Conservation (phyloP, 176 grass and related monocot species). For the bread wheat (Triticum aestivum) region IWGSC_CS_RefSeq_v2.1 NC_057798.1:215167103-215167602, state of each 20-base stretch:
- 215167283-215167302: neutral
- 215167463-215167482: neutral
- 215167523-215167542: constrained; percentile 13
- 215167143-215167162: too few relatives aligned
- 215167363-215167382: neutral
- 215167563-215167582: constrained; percentile 26
- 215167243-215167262: neutral
- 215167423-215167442: neutral
- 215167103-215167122: too few relatives aligned
- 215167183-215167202: neutral
- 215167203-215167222: neutral
- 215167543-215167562: neutral
- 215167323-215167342: neutral
- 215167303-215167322: neutral
- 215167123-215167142: too few relatives aligned
- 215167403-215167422: neutral
- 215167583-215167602: constrained; percentile 59
- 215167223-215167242: neutral
- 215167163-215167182: neutral
- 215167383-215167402: too few relatives aligned
- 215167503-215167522: too few relatives aligned
- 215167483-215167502: neutral
- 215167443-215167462: neutral
- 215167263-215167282: neutral
- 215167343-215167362: constrained; percentile 29